Evolutionary conservation across 495 filamentous ascomycete genomes (phyloP), one percentile per base, ranked within the genome.

Genomic region (Penicillium silybi): DNA sequence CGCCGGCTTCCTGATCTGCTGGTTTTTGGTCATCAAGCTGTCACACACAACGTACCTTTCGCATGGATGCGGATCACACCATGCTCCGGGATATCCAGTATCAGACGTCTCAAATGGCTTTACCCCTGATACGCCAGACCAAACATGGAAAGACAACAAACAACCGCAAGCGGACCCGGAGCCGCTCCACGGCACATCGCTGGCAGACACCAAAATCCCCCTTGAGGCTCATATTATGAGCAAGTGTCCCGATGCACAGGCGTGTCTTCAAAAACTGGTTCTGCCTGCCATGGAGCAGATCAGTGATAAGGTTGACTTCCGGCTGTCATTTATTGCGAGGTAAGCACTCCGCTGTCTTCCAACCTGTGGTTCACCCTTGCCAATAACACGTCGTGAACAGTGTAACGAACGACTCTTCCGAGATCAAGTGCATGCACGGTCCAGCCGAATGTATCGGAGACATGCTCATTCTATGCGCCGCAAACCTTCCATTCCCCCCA

Each of bases 201-300:
- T n/a, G 18, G 4, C 20, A 1, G 43, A 45, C 16, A 63, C 56
- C 9, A 80, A 74, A 44, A 85, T 96, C 10, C 85, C 90, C 3
- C 73, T 98, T 8, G 93, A 98, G 63, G 87, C 88, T 48, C 89
- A 95, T 62, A 87, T 96, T 53, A 96, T 96, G 86, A 88, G 85
- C 69, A 96, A 97, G 74, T 98, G 93, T 59, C 93, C 93, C 1
- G 89, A 95, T 66, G 87, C 89, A 2, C 78, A 71, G 66, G 85
- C 86, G 63, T 97, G 93, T 63, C 76, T 98, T 6, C 81, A 83
- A 42, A 74, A 92, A 46, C 64, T 98, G 50, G 79, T 97, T 13
- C 71, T 96, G 2, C 93, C 95, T 2, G 80, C 88, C 3, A 95
- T 98, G 90, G 81, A 88, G 67, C 77, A 84, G 42, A 78, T 92